phyloP scores from a whole-genome alignment of 257 asterid species.

The Scutellaria barbata region DNA sequence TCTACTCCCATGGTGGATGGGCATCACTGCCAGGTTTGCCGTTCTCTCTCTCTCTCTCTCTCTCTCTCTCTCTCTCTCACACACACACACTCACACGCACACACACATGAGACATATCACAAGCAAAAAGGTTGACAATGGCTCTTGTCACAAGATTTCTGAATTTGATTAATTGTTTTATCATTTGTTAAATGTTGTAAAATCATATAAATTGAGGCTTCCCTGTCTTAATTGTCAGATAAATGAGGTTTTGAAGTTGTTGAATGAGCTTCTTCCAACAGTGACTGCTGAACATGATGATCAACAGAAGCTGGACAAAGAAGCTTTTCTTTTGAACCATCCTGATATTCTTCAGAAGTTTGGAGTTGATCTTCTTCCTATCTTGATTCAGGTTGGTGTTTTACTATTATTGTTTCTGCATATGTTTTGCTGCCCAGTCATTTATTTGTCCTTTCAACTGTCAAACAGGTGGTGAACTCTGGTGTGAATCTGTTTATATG shows the following conservation, averaged over 20 bases:
- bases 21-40: slow-evolving; percentile 63
- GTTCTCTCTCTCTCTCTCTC: slow-evolving; percentile 4
- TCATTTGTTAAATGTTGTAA: too few species aligned
- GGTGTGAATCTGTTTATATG: slow-evolving; percentile 73
- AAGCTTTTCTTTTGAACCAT: slow-evolving; percentile 59
- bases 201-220: slow-evolving; percentile 16
- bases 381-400: slow-evolving; percentile 71
- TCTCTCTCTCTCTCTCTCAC: slow-evolving; percentile 19
- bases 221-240: slow-evolving; percentile 52
- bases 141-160: background rate
- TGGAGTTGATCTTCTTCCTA: slow-evolving; percentile 86
- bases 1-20: slow-evolving; percentile 66
- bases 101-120: background rate
- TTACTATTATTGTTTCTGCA: slow-evolving; percentile 20
- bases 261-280: slow-evolving; percentile 86
- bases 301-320: slow-evolving; percentile 63
- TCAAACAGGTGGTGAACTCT: slow-evolving; percentile 85
- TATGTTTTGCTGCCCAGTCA: slow-evolving; percentile 12
- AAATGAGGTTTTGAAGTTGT: slow-evolving; percentile 72
- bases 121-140: background rate
- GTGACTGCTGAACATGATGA: slow-evolving; percentile 52
- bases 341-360: slow-evolving; percentile 79
- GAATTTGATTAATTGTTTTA: background rate
- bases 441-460: slow-evolving; percentile 35
- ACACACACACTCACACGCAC: background rate